Conservation (phyloP, 1,139 yeast species). For the Nakaseomyces delphensis region DNA sequence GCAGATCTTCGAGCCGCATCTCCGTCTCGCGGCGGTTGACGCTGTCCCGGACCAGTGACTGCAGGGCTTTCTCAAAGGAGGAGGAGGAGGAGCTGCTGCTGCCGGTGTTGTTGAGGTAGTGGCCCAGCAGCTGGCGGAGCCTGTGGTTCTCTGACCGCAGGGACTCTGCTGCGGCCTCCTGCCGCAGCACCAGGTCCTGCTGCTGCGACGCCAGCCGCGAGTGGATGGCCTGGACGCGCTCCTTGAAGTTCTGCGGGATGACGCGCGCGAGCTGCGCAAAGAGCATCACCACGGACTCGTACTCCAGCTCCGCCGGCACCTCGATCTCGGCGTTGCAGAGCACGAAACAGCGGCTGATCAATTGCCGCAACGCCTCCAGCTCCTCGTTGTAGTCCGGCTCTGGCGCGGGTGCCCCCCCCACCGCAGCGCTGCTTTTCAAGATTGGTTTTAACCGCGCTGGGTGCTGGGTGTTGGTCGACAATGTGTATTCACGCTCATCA, state of each 20-base stretch:
- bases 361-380: neutral
- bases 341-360: conserved; percentile 3
- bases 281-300: conserved; percentile 2
- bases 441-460: neutral
- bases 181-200: neutral
- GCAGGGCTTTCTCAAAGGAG: neutral
- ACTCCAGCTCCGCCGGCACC: neutral
- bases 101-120: neutral
- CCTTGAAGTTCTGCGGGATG: conserved; percentile 5
- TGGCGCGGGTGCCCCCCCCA: no score
- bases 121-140: neutral
- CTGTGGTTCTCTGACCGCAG: conserved; percentile 1
- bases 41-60: neutral
- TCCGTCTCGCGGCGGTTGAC: conserved; percentile 1
- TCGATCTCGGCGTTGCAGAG: conserved; percentile 1
- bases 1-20: neutral
- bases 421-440: no score
- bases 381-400: conserved; percentile 1
- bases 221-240: neutral
- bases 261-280: neutral
- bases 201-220: conserved; percentile 1
- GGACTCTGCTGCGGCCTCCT: neutral
- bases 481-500: neutral
- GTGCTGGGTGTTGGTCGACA: neutral
- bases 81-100: neutral